These are phyloP conservation scores for Fusarium nanum DNA, from an alignment of 2,329 filamentous ascomycete species.

Conservation along the genomic window DNA sequence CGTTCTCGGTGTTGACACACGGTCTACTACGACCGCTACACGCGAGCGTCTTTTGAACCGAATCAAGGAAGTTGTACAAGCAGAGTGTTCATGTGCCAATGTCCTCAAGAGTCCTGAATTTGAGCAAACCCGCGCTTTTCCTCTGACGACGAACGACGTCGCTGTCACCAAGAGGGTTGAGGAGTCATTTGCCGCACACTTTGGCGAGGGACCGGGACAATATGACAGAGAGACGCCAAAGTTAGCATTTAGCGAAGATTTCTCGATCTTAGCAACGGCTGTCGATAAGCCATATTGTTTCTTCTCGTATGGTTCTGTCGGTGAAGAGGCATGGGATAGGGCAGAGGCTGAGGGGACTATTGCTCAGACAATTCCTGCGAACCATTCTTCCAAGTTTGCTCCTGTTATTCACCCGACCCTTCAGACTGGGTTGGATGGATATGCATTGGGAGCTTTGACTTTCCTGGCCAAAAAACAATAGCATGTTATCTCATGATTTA, in stretches of 20 bases:
- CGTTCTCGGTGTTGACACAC: slow-evolving; percentile 55
- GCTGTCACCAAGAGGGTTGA: slow-evolving; percentile 56
- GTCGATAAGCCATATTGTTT: slow-evolving; percentile 36
- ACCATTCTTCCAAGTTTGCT: slow-evolving; percentile 45
- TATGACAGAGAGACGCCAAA: slow-evolving; percentile 55
- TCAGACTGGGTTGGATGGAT: slow-evolving; percentile 27
- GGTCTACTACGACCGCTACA: slow-evolving; percentile 49
- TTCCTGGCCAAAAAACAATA: neutral
- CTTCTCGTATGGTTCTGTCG: slow-evolving; percentile 37
- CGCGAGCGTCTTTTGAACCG: slow-evolving; percentile 51
- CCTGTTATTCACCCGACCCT: slow-evolving; percentile 43
- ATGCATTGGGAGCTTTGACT: slow-evolving; percentile 6
- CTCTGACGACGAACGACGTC: slow-evolving; percentile 64
- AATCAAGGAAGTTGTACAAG: slow-evolving; percentile 59
- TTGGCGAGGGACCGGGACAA: slow-evolving; percentile 44
- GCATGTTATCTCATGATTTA: neutral
- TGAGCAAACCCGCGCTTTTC: slow-evolving; percentile 55
- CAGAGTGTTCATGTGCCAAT: slow-evolving; percentile 64
- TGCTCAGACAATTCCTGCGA: slow-evolving; percentile 38
- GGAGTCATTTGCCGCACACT: slow-evolving; percentile 58
- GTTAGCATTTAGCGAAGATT: slow-evolving; percentile 66
- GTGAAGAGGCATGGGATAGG: slow-evolving; percentile 31
- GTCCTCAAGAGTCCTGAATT: slow-evolving; percentile 58
- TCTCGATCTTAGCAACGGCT: slow-evolving; percentile 49
- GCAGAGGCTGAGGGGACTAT: slow-evolving; percentile 23